Conservation (phyloP, 192 early-diverging fungal genomes). For the Cetraspora pellucida region DNA sequence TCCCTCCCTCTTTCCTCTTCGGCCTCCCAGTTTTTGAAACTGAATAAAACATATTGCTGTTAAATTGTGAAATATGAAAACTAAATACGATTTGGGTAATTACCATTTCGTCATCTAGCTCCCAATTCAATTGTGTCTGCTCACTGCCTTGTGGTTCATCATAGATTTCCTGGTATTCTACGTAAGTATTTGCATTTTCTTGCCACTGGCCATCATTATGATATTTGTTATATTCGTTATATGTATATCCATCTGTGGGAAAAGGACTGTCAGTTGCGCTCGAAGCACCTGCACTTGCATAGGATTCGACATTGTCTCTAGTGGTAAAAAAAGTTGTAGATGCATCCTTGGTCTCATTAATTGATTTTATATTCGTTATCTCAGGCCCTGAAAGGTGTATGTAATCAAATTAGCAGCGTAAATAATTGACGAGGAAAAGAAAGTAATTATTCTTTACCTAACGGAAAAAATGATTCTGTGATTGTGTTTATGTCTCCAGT, state of each 20-base stretch:
- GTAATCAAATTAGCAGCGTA: no score
- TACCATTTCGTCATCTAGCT: constrained; percentile 23
- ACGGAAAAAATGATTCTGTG: constrained; percentile 19
- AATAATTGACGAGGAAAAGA: no score
- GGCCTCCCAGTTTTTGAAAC: constrained; percentile 23
- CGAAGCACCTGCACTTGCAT: neutral
- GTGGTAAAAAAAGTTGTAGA: neutral
- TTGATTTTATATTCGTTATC: constrained; percentile 14
- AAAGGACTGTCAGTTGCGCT: neutral
- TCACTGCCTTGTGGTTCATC: constrained; percentile 5
- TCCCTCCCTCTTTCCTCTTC: constrained; percentile 26
- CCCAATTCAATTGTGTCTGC: constrained; percentile 1
- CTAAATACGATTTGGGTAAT: neutral
- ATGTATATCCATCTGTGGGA: neutral
- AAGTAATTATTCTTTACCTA: neutral
- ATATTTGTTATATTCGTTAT: neutral
- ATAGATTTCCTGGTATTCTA: neutral
- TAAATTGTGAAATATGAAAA: neutral
- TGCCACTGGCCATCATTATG: neutral
- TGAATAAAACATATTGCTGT: neutral
- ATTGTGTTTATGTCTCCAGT: no score
- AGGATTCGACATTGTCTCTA: neutral
- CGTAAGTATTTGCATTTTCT: neutral
- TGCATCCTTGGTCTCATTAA: neutral
- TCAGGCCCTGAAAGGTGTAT: no score